phyloP scores from a whole-genome alignment of 129 eudicot species.

The Artemisia tridentata region DNA sequence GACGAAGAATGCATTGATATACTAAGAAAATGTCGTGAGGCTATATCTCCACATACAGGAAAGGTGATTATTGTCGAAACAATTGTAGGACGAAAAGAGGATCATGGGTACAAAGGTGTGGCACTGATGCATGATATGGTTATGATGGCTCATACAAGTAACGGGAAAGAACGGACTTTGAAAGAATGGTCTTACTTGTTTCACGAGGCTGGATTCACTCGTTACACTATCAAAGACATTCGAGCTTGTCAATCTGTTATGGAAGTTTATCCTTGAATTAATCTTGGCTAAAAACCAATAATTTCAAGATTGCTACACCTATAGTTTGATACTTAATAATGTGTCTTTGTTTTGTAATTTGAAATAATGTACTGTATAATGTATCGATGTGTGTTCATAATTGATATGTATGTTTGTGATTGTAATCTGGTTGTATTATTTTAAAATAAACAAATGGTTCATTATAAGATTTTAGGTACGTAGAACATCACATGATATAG shows the following conservation, averaged over 20 bases:
- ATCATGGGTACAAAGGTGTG: constrained; percentile 3
- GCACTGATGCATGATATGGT: constrained; percentile 11
- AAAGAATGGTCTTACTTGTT: constrained; percentile 5
- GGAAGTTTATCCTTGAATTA: constrained; percentile 17
- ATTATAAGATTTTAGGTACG: too few relatives aligned
- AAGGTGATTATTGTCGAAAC: constrained; percentile 19
- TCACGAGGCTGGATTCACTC: constrained; percentile 20
- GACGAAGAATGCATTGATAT: constrained; percentile 16
- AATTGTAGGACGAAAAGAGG: constrained; percentile 7
- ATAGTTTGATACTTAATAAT: too few relatives aligned
- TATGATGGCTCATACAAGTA: constrained; percentile 5
- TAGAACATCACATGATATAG: too few relatives aligned
- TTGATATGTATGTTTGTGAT: too few relatives aligned
- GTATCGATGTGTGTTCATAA: too few relatives aligned
- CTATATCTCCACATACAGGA: constrained; percentile 12
- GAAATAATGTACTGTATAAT: too few relatives aligned
- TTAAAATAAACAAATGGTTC: too few relatives aligned
- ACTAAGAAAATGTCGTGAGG: constrained; percentile 18
- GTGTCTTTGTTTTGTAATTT: too few relatives aligned
- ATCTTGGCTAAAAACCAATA: background rate
- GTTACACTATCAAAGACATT: constrained; percentile 10
- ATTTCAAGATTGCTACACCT: too few relatives aligned
- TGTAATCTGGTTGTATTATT: too few relatives aligned
- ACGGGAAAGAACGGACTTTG: constrained; percentile 12
- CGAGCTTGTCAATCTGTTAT: background rate